Percentiles rank a stretch among this genome's conserved stretches.
These are phyloP conservation scores for Vigna reflexopilosa DNA, from an alignment of 306 rosid genomes.

Conservation along the genomic window DNA sequence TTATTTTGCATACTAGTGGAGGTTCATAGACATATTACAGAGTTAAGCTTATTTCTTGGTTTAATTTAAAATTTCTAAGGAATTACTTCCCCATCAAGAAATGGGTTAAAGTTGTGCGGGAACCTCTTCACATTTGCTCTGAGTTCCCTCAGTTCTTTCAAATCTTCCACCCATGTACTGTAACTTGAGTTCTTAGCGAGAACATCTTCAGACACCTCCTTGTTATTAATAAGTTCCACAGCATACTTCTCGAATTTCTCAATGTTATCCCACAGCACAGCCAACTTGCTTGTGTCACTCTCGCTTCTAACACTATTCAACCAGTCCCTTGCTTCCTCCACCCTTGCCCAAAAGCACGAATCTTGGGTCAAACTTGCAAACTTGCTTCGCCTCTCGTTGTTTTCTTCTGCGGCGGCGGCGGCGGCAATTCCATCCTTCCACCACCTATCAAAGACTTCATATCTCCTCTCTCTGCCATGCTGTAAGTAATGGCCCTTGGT, in stretches of 20 bases:
- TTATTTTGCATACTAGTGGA: slow-evolving; percentile 19
- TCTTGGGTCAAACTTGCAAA: slow-evolving; percentile 85
- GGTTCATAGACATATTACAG: background rate
- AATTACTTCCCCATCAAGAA: slow-evolving; percentile 46
- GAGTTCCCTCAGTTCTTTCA: slow-evolving; percentile 50
- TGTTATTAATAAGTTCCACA: slow-evolving; percentile 51
- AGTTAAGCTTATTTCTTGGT: slow-evolving; percentile 7
- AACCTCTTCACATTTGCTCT: slow-evolving; percentile 48
- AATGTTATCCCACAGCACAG: slow-evolving; percentile 54
- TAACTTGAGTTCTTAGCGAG: slow-evolving; percentile 77
- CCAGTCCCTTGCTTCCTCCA: slow-evolving; percentile 83
- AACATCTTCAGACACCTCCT: slow-evolving; percentile 74
- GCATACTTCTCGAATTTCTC: slow-evolving; percentile 66
- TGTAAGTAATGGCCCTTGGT: slow-evolving; percentile 70
- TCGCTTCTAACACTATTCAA: slow-evolving; percentile 56
- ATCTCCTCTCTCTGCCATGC: slow-evolving; percentile 75
- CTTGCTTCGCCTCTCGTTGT: slow-evolving; percentile 55
- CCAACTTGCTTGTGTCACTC: slow-evolving; percentile 44
- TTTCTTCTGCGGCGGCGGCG: slow-evolving; percentile 23
- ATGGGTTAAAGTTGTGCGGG: slow-evolving; percentile 36
- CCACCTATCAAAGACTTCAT: slow-evolving; percentile 74
- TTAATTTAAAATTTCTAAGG: slow-evolving; percentile 27
- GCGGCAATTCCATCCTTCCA: slow-evolving; percentile 53
- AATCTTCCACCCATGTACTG: slow-evolving; percentile 57
- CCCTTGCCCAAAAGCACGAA: slow-evolving; percentile 83